phyloP scores from a whole-genome alignment of 495 filamentous ascomycete genomes.

The Usnea hakonensis region DNA sequence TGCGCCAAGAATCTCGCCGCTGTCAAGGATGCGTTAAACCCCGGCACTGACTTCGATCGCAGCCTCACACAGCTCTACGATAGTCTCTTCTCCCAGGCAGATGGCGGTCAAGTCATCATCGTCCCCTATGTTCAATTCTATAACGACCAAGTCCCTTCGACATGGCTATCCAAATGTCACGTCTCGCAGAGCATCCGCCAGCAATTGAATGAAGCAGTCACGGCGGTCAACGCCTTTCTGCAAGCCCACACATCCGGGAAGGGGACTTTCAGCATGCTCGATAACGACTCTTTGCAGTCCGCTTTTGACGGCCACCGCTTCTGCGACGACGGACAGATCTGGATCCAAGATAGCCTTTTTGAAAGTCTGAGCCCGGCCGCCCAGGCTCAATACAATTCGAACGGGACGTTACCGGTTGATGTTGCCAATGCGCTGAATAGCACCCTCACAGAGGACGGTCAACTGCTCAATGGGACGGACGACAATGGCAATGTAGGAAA shows the following conservation, averaged over 20 bases:
- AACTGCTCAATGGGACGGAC: slow-evolving; percentile 1
- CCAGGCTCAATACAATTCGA: background rate
- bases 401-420: background rate
- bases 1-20: background rate
- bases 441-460: no score
- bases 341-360: slow-evolving; percentile 11
- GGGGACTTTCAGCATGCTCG: background rate
- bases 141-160: slow-evolving; percentile 4
- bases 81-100: background rate
- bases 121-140: slow-evolving; percentile 6
- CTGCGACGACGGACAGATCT: background rate
- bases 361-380: background rate
- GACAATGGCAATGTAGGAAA: background rate
- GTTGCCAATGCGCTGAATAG: background rate
- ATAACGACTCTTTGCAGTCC: background rate
- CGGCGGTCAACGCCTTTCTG: background rate
- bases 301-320: slow-evolving; percentile 11
- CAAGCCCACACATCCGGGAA: background rate
- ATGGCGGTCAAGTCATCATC: background rate
- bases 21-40: background rate
- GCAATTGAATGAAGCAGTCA: slow-evolving; percentile 6
- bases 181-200: background rate
- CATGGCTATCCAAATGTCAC: background rate
- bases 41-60: background rate
- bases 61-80: background rate